Evolutionary conservation across 371 early-diverging fungal genomes (phyloP), one percentile per base, ranked within the genome.

Genomic region (Rhizopus stolonifer): DNA sequence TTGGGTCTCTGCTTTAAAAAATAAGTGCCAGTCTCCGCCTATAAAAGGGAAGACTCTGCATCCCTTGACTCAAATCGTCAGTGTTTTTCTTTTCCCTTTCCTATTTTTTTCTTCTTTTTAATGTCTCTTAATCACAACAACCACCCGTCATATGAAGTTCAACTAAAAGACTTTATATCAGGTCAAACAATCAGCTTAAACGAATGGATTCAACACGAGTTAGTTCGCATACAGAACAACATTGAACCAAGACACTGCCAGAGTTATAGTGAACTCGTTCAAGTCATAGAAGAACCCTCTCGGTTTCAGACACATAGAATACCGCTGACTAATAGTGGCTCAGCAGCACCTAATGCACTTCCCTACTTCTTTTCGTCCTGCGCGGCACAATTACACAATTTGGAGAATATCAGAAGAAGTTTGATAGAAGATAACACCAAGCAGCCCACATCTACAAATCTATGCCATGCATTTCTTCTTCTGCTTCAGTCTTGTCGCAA

Each of bases 121-220:
- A 29, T 29, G 6, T 38, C 39, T 14, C 23, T 43, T 19, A 36
- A 14, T 36, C 1, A 32, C 44, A 21, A 23, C 14, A 29, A 19
- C n/a, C 22, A 44, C 29, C n/a, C 45, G 24, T 33, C 50, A 34
- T 19, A 40, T 38, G 42, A 52, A 13, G 42, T 54, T 13, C 34
- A 46, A 24, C 23, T 62, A 2, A 57, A 49, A n/a, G 63, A 62
- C 33, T 21, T 53, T 14, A 39, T 62, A 34, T 29, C 46, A 11
- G 53, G 53, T 15, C 53, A 48, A n/a, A 49, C 46, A 19, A 54
- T 57, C 3, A 46, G 58, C 4, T 39, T 57, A 17, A 43, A 57
- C 24, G 74, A 73, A 54, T 73, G 74, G 74, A 60, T 73, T 10
- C 48, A 54, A 5, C 54, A 65, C 31, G 74, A 73, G 49, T 36